Evolutionary conservation across 1,284 basidiomycete species (phyloP).

Genomic region (Tilletia setariae): DNA sequence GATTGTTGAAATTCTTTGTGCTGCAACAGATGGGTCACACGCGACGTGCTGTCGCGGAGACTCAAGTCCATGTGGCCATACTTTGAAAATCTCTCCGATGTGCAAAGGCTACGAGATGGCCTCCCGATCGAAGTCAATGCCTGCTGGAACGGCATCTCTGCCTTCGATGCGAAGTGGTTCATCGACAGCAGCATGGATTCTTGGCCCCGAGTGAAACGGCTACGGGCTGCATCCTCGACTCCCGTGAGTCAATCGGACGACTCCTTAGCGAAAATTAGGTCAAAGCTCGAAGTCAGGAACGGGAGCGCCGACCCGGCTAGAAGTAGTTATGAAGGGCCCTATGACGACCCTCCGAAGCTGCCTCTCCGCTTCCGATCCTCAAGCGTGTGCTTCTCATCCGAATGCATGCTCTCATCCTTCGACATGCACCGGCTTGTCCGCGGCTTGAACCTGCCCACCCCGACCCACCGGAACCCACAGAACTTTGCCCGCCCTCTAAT

Average conservation of each 20-base stretch:
- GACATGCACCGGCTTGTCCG: slow-evolving; percentile 61
- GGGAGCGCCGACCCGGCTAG: not conserved
- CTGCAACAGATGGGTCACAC: slow-evolving; percentile 32
- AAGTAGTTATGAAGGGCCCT: slow-evolving; percentile 20
- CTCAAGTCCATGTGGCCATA: slow-evolving; percentile 61
- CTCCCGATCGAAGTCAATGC: slow-evolving; percentile 61
- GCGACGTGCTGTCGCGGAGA: slow-evolving; percentile 48
- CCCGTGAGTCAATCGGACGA: too few relatives aligned
- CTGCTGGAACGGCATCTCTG: slow-evolving; percentile 66
- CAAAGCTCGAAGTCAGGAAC: too few relatives aligned
- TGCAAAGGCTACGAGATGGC: slow-evolving; percentile 52
- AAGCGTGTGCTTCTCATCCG: slow-evolving; percentile 59
- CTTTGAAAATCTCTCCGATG: slow-evolving; percentile 56
- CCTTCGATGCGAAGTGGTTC: slow-evolving; percentile 60
- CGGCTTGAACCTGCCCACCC: slow-evolving; percentile 27
- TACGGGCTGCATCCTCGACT: not conserved
- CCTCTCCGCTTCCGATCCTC: slow-evolving; percentile 60
- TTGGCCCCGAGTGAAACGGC: not conserved
- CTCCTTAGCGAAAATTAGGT: too few relatives aligned
- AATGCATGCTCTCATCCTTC: slow-evolving; percentile 63
- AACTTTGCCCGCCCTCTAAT: slow-evolving; percentile 52
- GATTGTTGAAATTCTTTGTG: not conserved
- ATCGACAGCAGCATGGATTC: slow-evolving; percentile 9
- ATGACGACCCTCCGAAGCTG: slow-evolving; percentile 47
- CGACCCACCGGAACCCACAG: not conserved